Conservation (phyloP, 352 stramenopile species). For the Pythium oligandrum region DNA sequence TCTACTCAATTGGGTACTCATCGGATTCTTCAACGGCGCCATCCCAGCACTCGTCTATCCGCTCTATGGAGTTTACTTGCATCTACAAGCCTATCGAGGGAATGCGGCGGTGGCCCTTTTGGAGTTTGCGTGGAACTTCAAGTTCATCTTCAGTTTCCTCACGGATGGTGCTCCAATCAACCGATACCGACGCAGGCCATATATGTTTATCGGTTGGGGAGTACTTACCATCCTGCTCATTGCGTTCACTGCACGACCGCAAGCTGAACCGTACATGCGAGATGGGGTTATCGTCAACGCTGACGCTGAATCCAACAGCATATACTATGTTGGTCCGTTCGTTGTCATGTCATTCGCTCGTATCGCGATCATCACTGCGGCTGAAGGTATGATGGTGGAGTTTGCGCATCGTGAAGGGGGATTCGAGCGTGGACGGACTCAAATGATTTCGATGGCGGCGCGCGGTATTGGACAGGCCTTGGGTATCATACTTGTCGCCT, state of each 20-base stretch:
- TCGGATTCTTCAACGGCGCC: slow-evolving; percentile 4
- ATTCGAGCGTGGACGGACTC: slow-evolving; percentile 21
- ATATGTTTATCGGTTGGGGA: slow-evolving; percentile 16
- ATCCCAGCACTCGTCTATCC: neutral
- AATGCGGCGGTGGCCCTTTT: neutral
- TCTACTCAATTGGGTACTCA: slow-evolving; percentile 3
- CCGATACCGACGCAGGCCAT: slow-evolving; percentile 9
- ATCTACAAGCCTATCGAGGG: neutral
- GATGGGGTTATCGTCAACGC: slow-evolving; percentile 3
- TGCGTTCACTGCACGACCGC: slow-evolving; percentile 1
- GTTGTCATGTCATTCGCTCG: slow-evolving; percentile 18
- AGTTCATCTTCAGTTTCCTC: slow-evolving; percentile 9
- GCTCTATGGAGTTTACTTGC: slow-evolving; percentile 1
- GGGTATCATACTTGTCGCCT: slow-evolving; percentile 6
- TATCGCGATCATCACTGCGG: slow-evolving; percentile 14
- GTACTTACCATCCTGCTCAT: neutral
- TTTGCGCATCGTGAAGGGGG: slow-evolving; percentile 24
- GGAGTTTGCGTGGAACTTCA: slow-evolving; percentile 5
- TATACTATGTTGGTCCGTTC: slow-evolving; percentile 15
- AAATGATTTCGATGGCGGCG: slow-evolving; percentile 12
- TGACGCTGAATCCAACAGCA: slow-evolving; percentile 8
- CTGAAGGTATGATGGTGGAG: slow-evolving; percentile 27
- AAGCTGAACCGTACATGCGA: neutral
- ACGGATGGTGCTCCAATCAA: slow-evolving; percentile 10
- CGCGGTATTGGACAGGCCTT: slow-evolving; percentile 20